phyloP scores from a whole-genome alignment of 805 yeast genomes.

The Wickerhamiella kazuoi region DNA sequence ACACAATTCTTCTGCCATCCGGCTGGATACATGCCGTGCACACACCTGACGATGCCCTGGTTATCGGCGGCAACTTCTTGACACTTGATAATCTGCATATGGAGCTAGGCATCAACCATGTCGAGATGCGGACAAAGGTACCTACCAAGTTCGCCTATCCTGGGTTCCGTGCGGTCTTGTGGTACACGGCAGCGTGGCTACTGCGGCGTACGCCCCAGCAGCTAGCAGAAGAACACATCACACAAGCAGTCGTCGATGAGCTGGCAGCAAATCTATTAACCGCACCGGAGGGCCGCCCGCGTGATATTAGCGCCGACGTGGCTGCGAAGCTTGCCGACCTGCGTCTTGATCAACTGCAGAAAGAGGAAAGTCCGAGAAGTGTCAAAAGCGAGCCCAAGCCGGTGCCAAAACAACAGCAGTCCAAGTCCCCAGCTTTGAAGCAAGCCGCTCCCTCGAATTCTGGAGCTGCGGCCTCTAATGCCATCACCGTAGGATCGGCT shows the following conservation, averaged over 20 bases:
- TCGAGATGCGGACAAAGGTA: constrained; percentile 55
- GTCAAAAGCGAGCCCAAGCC: no score
- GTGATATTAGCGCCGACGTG: background rate
- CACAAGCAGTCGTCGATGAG: background rate
- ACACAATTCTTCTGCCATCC: constrained; percentile 65
- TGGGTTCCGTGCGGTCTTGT: constrained; percentile 47
- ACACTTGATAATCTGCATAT: constrained; percentile 44
- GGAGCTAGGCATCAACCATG: constrained; percentile 41
- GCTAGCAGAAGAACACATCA: background rate
- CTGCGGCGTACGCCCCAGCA: background rate
- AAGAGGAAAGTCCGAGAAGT: no score
- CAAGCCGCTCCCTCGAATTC: no score
- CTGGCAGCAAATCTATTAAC: background rate
- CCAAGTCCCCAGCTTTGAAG: no score
- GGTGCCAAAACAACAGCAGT: no score
- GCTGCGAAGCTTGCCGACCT: background rate
- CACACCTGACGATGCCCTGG: constrained; percentile 64
- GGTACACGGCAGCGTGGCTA: constrained; percentile 34
- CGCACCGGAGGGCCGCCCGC: background rate
- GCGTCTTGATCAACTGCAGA: no score
- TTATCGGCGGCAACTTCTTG: constrained; percentile 76
- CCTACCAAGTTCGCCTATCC: constrained; percentile 68
- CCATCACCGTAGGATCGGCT: no score
- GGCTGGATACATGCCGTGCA: constrained; percentile 89
- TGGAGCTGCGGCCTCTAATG: no score